Evolutionary conservation across 768 basidiomycete genomes (phyloP).

Genomic region (Cystobasidiopsis lactophilus): DNA sequence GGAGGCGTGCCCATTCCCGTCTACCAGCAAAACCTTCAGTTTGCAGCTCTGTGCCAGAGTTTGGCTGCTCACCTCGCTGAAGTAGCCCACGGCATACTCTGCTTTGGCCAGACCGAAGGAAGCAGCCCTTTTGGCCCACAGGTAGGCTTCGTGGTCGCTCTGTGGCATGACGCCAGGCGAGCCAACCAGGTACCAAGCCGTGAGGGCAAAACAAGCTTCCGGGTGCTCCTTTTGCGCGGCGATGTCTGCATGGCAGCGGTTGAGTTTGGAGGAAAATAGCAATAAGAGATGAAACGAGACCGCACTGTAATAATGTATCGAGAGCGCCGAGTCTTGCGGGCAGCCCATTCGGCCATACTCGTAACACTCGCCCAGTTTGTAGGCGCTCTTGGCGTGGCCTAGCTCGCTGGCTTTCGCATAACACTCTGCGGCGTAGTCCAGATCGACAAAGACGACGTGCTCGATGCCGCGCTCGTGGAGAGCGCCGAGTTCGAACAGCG

Average conservation of each 20-base stretch:
- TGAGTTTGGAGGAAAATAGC: background rate
- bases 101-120: constrained; percentile 81
- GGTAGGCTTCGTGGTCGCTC: constrained; percentile 89
- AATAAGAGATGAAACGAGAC: constrained; percentile 4
- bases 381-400: constrained; percentile 87
- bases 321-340: constrained; percentile 85
- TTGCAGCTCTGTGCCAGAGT: background rate
- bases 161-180: constrained; percentile 93
- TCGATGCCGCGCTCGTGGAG: constrained; percentile 95
- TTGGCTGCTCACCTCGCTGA: constrained; percentile 42
- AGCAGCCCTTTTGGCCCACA: constrained; percentile 92
- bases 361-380: constrained; percentile 90
- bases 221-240: constrained; percentile 92
- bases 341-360: constrained; percentile 99
- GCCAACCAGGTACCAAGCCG: constrained; percentile 97
- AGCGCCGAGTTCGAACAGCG: constrained; percentile 79
- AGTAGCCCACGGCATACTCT: constrained; percentile 95
- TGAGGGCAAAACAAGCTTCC: constrained; percentile 92
- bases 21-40: background rate
- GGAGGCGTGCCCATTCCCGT: constrained; percentile 63
- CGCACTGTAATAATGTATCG: constrained; percentile 73
- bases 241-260: constrained; percentile 46
- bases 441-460: constrained; percentile 75
- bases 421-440: constrained; percentile 82
- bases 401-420: constrained; percentile 87